Evolutionary conservation across 2,329 filamentous ascomycete genomes (phyloP), one percentile per base, ranked within the genome.

Genomic region (Elsinoe perseae): DNA sequence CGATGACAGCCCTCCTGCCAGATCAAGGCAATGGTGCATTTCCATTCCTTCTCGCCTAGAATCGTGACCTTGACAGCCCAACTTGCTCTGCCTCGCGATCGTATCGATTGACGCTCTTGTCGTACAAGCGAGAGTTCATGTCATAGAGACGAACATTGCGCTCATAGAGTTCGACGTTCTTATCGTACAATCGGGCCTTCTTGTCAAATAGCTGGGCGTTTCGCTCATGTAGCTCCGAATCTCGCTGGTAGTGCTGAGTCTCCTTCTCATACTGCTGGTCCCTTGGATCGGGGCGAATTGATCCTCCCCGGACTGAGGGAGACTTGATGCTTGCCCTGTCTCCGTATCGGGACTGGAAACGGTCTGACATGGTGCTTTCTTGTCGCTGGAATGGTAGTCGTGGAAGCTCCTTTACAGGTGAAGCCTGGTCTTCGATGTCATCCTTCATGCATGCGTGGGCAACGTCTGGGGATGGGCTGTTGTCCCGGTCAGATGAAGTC

Each of bases 101-200:
- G 30, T 52, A 52, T 5, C 48, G 25, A 32, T 32, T 52, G 8
- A 52, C 30, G 28, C 28, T 36, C 30, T 52, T 52, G 48, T 52
- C 48, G 28, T 52, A 52, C 9, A 52, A 20, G 25, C 48, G 25
- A 21, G 28, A 36, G 48, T 36, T 52, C 48, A 52, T 52, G 28
- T 52, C 48, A 30, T 52, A 25, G 8, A 52, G 32, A 28, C 48
- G n/a, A 18, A 52, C 48, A 20, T 52, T 52, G 25, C 48, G 14
- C 48, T 52, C 48, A 9, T 52, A 38, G 12, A 52, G 32, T 20
- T 52, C 48, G 18, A 52, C 48, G 48, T 52, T 52, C 48, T 52
- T 52, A 20, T 52, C 48, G 28, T 52, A 38, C 14, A 52, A 32
- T 36, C 48, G 36, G 7, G 28, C 18, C 16, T 52, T 52, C 48